phyloP scores from a whole-genome alignment of 139 green algal genomes.

The Monoraphidium neglectum region DNA sequence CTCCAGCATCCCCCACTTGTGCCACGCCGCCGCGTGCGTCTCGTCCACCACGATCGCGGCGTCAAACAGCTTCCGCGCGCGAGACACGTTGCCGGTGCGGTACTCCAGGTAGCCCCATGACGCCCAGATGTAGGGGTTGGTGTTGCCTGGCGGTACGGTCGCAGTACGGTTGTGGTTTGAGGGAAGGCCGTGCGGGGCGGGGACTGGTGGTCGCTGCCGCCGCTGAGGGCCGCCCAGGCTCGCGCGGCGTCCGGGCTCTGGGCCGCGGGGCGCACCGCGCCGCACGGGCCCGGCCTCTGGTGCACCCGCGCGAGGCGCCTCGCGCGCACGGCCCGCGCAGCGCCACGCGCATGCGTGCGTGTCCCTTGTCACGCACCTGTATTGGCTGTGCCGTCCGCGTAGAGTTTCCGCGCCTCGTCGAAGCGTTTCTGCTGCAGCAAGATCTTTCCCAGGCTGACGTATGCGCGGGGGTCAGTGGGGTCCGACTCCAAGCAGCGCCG shows the following conservation, averaged over 20 bases:
- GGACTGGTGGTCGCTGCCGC: too few relatives aligned
- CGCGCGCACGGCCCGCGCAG: too few relatives aligned
- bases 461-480: conserved; percentile 82
- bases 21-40: conserved; percentile 90
- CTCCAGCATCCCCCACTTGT: conserved; percentile 97
- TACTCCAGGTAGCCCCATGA: conserved; percentile 90
- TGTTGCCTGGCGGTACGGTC: conserved; percentile 38
- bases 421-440: conserved; percentile 68
- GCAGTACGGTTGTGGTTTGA: too few relatives aligned
- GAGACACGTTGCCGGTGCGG: conserved; percentile 56
- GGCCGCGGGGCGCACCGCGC: too few relatives aligned
- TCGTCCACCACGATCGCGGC: conserved; percentile 86
- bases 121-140: conserved; percentile 93
- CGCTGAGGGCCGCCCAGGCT: too few relatives aligned
- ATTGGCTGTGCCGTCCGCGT: conserved; percentile 82
- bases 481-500: conserved; percentile 67
- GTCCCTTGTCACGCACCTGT: conserved; percentile 48
- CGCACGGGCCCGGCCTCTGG: too few relatives aligned
- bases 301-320: too few relatives aligned
- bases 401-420: conserved; percentile 86
- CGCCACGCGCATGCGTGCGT: too few relatives aligned
- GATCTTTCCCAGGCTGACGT: conserved; percentile 90
- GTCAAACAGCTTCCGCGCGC: conserved; percentile 91
- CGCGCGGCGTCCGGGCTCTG: too few relatives aligned
- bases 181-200: too few relatives aligned